Evolutionary conservation across 2,329 filamentous ascomycete genomes (phyloP).

Genomic region (Ophiostoma pallidulum): DNA sequence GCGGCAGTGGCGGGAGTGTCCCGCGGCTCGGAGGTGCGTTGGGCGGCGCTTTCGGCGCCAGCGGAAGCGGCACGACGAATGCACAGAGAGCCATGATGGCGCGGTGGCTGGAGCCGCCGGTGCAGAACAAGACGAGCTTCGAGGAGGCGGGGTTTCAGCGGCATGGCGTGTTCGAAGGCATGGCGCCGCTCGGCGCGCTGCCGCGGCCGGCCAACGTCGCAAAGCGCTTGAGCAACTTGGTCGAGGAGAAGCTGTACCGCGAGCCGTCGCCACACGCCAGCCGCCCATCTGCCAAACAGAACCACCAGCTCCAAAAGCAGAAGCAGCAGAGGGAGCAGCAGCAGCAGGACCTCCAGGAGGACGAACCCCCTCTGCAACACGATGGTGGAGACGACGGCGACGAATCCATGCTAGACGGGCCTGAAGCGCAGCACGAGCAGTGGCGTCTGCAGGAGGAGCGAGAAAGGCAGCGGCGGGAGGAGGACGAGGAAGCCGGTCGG

Average conservation of each 20-base stretch:
- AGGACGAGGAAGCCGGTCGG: neutral
- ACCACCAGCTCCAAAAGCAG: neutral
- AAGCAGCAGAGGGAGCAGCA: neutral
- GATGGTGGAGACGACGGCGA: neutral
- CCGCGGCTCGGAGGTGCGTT: no score
- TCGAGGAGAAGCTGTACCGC: constrained; percentile 13
- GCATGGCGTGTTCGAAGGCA: constrained; percentile 69
- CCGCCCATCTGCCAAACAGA: constrained; percentile 2
- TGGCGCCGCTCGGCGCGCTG: constrained; percentile 69
- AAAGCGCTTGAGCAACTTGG: constrained; percentile 27
- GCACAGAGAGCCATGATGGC: constrained; percentile 42
- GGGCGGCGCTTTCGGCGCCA: constrained; percentile 16
- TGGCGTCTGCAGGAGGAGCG: neutral
- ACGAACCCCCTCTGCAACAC: neutral
- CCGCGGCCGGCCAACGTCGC: constrained; percentile 52
- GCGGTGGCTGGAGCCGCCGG: constrained; percentile 48
- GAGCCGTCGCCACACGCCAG: neutral
- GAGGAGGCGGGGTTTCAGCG: constrained; percentile 67
- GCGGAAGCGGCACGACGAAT: constrained; percentile 20
- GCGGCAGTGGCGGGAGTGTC: neutral
- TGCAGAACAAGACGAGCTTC: constrained; percentile 59
- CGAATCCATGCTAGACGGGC: neutral
- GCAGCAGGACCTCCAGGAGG: neutral
- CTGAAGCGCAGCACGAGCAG: neutral
- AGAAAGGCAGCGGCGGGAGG: neutral